A percentile compares a stretch with the other conserved stretches of the same genome.
These are phyloP conservation scores for Aeschynomene evenia DNA, from an alignment of 306 rosid species.

Conservation along the genomic window DNA sequence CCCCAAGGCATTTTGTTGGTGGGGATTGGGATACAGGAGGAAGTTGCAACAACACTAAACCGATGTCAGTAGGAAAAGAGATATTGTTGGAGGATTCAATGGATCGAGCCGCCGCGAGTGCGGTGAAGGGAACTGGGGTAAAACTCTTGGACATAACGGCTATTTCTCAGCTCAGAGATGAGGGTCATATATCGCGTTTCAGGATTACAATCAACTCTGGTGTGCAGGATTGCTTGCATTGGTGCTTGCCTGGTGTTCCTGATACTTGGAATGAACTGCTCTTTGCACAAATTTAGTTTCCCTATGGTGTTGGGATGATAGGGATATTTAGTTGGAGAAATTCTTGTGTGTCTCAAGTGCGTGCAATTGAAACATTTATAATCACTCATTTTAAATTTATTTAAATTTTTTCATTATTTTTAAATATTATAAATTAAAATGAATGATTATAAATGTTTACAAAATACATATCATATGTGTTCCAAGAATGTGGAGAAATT, in stretches of 20 bases:
- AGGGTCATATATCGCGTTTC: slow-evolving; percentile 75
- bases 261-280: slow-evolving; percentile 80
- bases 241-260: slow-evolving; percentile 85
- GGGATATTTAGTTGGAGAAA: background rate
- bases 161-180: slow-evolving; percentile 67
- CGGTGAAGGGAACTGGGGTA: slow-evolving; percentile 70
- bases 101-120: slow-evolving; percentile 52
- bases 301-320: background rate
- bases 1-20: slow-evolving; percentile 81
- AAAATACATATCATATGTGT: too few species aligned
- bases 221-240: slow-evolving; percentile 70
- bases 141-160: slow-evolving; percentile 75
- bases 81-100: slow-evolving; percentile 49
- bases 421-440: too few species aligned
- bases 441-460: too few species aligned
- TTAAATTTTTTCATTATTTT: too few species aligned
- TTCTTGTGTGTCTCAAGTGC: too few species aligned
- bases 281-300: slow-evolving; percentile 59
- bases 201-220: slow-evolving; percentile 40
- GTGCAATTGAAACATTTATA: too few species aligned
- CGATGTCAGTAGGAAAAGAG: slow-evolving; percentile 74
- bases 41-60: slow-evolving; percentile 71
- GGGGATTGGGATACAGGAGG: slow-evolving; percentile 92
- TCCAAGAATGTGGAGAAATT: too few species aligned
- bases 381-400: too few species aligned